Percentiles rank a stretch among this genome's conserved stretches.
These are phyloP conservation scores for Allomyces arbusculus DNA, from an alignment of 192 early-diverging fungal genomes.

Conservation along the genomic window DNA sequence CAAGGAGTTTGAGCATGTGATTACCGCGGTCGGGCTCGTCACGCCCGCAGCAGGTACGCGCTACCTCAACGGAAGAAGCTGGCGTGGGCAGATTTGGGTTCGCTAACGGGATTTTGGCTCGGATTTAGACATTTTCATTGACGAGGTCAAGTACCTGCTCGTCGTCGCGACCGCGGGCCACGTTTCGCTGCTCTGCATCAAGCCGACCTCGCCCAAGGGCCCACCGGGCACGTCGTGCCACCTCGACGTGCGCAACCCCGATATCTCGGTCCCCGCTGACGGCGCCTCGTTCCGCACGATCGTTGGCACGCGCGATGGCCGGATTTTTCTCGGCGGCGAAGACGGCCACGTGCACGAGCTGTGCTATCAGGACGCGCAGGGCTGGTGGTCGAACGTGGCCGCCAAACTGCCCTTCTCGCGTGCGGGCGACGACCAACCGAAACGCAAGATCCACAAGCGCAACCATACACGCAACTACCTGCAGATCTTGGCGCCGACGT, in stretches of 20 bases:
- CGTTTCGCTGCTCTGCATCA: constrained; percentile 56
- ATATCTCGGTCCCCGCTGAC: constrained; percentile 59
- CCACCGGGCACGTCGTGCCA: constrained; percentile 4
- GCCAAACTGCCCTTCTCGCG: constrained; percentile 1
- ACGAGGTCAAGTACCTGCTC: constrained; percentile 60
- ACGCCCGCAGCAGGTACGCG: constrained; percentile 41
- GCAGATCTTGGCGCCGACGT: constrained; percentile 52
- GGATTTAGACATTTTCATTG: constrained; percentile 50
- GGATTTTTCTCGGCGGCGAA: constrained; percentile 77
- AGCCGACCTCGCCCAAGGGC: constrained; percentile 14
- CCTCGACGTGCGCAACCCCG: constrained; percentile 58
- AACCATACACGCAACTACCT: constrained; percentile 45
- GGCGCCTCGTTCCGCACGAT: constrained; percentile 63
- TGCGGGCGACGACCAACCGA: constrained; percentile 72
- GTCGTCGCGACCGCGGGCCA: constrained; percentile 73
- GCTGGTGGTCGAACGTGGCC: constrained; percentile 1
- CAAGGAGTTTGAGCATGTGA: constrained; percentile 76
- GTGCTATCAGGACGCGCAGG: constrained; percentile 37
- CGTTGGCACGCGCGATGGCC: constrained; percentile 50
- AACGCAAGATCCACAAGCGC: constrained; percentile 46
- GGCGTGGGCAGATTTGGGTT: too few species aligned
- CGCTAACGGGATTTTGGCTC: too few species aligned
- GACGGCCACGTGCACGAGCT: constrained; percentile 79
- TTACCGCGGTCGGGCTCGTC: constrained; percentile 64
- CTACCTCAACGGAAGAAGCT: too few species aligned